Conservation (phyloP, 768 basidiomycete species). For the Cystobasidium ongulense region DNA sequence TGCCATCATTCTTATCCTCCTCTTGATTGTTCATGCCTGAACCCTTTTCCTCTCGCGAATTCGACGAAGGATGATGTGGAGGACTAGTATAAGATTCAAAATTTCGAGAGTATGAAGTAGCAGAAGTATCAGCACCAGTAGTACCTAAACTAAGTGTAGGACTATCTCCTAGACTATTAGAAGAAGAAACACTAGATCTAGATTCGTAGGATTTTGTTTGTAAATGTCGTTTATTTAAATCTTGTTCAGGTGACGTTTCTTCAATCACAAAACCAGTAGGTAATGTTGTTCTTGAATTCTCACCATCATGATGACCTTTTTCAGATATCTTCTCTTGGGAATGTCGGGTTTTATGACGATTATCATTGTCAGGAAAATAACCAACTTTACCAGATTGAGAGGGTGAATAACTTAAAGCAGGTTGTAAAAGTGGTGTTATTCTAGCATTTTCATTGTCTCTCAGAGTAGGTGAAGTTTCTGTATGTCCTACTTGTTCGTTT, state of each 20-base stretch:
- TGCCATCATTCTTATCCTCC: neutral
- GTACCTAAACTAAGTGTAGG: neutral
- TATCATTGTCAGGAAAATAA: neutral
- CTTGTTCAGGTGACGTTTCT: slow-evolving; percentile 2
- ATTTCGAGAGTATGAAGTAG: neutral
- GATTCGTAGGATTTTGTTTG: neutral
- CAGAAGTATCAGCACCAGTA: neutral
- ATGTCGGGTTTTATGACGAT: neutral
- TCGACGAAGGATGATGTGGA: neutral
- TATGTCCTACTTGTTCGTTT: too few species aligned
- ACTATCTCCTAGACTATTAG: neutral
- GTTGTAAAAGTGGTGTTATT: neutral
- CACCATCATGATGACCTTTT: neutral
- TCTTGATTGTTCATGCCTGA: neutral
- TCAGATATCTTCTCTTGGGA: neutral
- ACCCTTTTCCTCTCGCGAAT: too few species aligned
- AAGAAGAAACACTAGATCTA: neutral
- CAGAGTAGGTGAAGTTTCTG: neutral
- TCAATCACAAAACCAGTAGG: slow-evolving; percentile 24
- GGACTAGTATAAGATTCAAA: neutral
- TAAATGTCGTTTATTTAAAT: neutral
- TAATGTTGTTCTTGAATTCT: neutral
- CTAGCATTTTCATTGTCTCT: neutral
- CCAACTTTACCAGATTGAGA: slow-evolving; percentile 16
- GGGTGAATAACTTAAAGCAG: neutral